These are phyloP conservation scores for Psidium friedrichsthalianum DNA, from an alignment of 345 rosid genomes.

Conservation along the genomic window DNA sequence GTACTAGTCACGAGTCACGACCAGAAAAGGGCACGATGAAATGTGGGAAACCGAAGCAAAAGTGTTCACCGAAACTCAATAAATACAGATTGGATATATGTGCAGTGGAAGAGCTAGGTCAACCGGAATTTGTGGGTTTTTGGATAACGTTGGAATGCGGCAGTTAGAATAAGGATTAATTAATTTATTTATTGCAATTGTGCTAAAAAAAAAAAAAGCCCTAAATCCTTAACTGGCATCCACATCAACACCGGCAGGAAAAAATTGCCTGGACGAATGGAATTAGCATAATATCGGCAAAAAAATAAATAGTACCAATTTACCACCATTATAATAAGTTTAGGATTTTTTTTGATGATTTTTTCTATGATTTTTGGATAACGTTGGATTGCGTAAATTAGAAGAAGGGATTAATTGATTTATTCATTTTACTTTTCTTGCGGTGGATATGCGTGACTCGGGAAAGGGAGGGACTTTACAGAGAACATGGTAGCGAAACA, in stretches of 20 bases:
- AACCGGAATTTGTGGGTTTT: not conserved
- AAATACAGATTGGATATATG: not conserved
- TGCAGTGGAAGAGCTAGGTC: not conserved
- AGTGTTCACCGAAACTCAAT: not conserved
- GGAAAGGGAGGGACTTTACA: not conserved
- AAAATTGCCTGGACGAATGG: too few species aligned
- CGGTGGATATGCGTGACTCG: not conserved
- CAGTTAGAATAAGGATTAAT: not conserved
- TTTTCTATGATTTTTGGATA: not conserved
- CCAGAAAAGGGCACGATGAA: not conserved
- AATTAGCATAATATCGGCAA: too few species aligned
- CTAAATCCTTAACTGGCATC: too few species aligned
- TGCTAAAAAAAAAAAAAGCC: too few species aligned
- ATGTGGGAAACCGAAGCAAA: not conserved
- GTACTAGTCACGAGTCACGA: not conserved
- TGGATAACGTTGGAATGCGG: not conserved
- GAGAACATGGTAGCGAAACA: not conserved
- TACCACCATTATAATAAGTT: too few species aligned
- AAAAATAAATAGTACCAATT: too few species aligned
- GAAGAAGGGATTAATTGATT: not conserved
- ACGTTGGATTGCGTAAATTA: not conserved
- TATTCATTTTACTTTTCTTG: not conserved
- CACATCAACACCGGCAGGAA: too few species aligned
- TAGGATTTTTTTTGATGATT: too few species aligned
- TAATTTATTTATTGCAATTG: not conserved